Base-by-base conservation (phyloP, 352 stramenopile genomes). In the Globisporangium takayamanum region DNA sequence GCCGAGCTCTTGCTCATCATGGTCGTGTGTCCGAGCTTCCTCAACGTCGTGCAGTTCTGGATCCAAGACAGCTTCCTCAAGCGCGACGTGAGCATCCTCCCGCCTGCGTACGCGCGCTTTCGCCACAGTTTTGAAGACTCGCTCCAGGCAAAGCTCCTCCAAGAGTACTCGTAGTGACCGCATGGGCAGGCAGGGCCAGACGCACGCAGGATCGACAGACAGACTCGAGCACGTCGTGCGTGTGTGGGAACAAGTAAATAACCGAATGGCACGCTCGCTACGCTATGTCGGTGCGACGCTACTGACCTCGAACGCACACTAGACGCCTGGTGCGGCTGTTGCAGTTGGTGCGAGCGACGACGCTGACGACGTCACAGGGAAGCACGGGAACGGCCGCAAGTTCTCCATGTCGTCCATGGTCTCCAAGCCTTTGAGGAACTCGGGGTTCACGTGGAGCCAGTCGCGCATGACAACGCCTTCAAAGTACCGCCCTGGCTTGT, bases 31-130 rank as follows among this genome's bases (percentile, higher is more conserved):
- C 84, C 81, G n/a, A 89, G 74, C 56, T 90, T 93, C 62, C 70
- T 93, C 51, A 93, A 93, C 64, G 64, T 91, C 26, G 74, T 89
- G 52, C 81, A 93, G 68, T 91, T 93, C 62, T 93, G 83, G 84
- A 89, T 92, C 62, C 83, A 92, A 63, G 80, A 91, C 60, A 91
- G 75, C 52, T 92, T 90, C 57, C 76, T 92, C 45, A 92, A 92
- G 66, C 75, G 79, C 22, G 83, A 90, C 49, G 69, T 82, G 12
- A 86, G 74, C 55, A 80, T 87, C 33, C 42, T 88, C 5, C 73
- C 80, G 20, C 69, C 68, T 1, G 66, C 72, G 55, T 90, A 88
- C 67, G 75, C 74, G 20, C 72, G 68, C 59, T 84, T 86, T 57
- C 71, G 76, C 53, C 74, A 89, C 50, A 79, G 63, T 20, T 84